phyloP scores from a whole-genome alignment of 805 yeast genomes.

The Starmerella geochares region DNA sequence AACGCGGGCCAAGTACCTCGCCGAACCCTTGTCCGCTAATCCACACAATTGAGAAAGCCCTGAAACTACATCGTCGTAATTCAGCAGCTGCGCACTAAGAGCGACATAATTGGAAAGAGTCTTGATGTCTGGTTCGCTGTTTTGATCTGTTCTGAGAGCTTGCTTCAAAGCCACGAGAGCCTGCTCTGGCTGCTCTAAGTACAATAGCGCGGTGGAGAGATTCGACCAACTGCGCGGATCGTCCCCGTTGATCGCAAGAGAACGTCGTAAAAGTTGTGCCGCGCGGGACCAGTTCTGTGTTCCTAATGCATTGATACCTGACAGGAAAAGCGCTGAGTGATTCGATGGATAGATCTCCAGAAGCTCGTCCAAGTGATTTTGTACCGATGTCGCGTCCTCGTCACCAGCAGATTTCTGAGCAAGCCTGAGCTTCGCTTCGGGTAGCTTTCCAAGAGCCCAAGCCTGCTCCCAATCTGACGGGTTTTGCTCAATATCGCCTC shows the following conservation, averaged over 20 bases:
- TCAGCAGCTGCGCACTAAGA: constrained; percentile 70
- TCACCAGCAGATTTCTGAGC: constrained; percentile 49
- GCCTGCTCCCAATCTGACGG: constrained; percentile 71
- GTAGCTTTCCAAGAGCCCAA: constrained; percentile 76
- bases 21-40: constrained; percentile 51
- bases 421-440: constrained; percentile 75
- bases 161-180: constrained; percentile 77
- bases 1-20: constrained; percentile 36
- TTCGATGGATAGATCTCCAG: constrained; percentile 61
- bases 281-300: constrained; percentile 60
- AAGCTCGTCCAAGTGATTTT: constrained; percentile 64
- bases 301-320: constrained; percentile 84
- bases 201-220: constrained; percentile 67
- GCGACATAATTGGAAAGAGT: constrained; percentile 79
- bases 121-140: constrained; percentile 67
- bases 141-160: constrained; percentile 56
- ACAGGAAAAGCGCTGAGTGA: constrained; percentile 79
- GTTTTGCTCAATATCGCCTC: constrained; percentile 76
- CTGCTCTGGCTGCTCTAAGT: constrained; percentile 54
- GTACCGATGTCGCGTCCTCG: constrained; percentile 45
- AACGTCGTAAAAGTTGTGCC: constrained; percentile 83
- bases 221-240: constrained; percentile 86
- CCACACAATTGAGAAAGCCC: constrained; percentile 61
- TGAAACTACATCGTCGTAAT: constrained; percentile 77
- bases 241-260: constrained; percentile 73